phyloP scores from a whole-genome alignment of 495 filamentous ascomycete genomes.

The Trypethelium eluteriae region DNA sequence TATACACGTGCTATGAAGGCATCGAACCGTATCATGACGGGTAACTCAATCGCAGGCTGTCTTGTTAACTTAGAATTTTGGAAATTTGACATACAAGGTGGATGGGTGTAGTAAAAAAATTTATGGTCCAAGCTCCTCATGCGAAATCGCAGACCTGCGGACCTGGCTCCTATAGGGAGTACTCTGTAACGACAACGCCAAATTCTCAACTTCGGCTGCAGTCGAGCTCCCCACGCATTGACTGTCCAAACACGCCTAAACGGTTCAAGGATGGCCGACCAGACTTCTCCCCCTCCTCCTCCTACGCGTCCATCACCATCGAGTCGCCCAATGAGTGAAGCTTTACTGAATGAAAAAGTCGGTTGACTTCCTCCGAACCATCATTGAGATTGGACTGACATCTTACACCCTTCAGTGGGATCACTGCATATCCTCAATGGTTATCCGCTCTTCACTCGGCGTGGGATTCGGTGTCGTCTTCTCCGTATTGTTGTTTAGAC shows the following conservation, averaged over 20 bases:
- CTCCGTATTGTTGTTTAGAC: constrained; percentile 95
- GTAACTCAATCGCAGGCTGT: too few relatives aligned
- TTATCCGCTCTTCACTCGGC: constrained; percentile 90
- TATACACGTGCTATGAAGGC: too few relatives aligned
- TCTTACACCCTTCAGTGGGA: constrained; percentile 66
- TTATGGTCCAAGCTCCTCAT: constrained; percentile 13
- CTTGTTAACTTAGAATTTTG: too few relatives aligned
- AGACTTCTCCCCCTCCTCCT: constrained; percentile 38
- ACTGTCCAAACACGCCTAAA: neutral
- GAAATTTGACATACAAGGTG: too few relatives aligned
- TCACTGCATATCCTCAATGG: constrained; percentile 87
- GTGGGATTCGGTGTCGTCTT: constrained; percentile 96
- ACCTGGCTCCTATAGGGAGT: neutral
- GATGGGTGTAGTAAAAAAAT: constrained; percentile 13
- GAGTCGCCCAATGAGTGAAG: constrained; percentile 80
- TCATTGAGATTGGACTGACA: neutral
- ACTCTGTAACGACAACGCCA: neutral
- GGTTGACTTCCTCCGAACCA: neutral
- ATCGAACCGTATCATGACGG: too few relatives aligned
- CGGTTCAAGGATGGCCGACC: constrained; percentile 48
- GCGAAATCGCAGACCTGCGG: neutral
- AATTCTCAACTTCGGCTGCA: neutral
- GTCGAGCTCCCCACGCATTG: neutral
- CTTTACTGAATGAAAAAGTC: constrained; percentile 94
- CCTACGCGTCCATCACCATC: constrained; percentile 43